Evolutionary conservation across 139 green algal genomes (phyloP), one percentile per base, ranked within the genome.

Genomic region (Spirogloea muscicola): DNA sequence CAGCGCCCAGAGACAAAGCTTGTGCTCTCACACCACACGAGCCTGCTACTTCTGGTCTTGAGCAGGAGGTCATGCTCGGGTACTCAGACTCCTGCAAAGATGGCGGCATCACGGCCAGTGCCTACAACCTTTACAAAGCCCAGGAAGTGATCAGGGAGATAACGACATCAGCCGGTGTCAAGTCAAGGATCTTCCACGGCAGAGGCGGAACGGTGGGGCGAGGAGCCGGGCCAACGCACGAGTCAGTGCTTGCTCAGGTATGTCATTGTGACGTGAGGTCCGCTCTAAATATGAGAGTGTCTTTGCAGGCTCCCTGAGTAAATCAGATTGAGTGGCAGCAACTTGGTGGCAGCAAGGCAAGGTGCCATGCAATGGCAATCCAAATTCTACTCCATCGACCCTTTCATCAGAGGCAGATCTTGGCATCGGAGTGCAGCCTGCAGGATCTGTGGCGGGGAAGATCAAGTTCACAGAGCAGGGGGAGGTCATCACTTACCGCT

Each of bases 1-100:
- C n/a, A n/a, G n/a, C n/a, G n/a, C n/a, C n/a, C n/a, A n/a, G n/a
- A n/a, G n/a, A n/a, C n/a, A n/a, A n/a, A n/a, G n/a, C n/a, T n/a
- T n/a, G n/a, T n/a, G n/a, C n/a, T n/a, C n/a, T n/a, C n/a, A n/a
- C n/a, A n/a, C n/a, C n/a, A n/a, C n/a, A n/a, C n/a, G n/a, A n/a
- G n/a, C n/a, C n/a, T n/a, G n/a, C n/a, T n/a, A n/a, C n/a, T n/a
- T n/a, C n/a, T n/a, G n/a, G n/a, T 36, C 31, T 21, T 72, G 46
- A 77, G 67, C 87, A 90, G 83, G 86, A 91, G 84, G 57, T 92
- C 31, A 97, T 97, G 93, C 86, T 97, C 25, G 93, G 93, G 0
- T 97, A 97, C 85, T 90, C 79, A 46, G 93, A 97, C 88, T 91
- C 80, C 31, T 93, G 91, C 44, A 97, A 97, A 83, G 93, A 97